These are phyloP conservation scores for Exsudoporus floridanus DNA, from an alignment of 1,284 basidiomycete species.

Conservation along the genomic window DNA sequence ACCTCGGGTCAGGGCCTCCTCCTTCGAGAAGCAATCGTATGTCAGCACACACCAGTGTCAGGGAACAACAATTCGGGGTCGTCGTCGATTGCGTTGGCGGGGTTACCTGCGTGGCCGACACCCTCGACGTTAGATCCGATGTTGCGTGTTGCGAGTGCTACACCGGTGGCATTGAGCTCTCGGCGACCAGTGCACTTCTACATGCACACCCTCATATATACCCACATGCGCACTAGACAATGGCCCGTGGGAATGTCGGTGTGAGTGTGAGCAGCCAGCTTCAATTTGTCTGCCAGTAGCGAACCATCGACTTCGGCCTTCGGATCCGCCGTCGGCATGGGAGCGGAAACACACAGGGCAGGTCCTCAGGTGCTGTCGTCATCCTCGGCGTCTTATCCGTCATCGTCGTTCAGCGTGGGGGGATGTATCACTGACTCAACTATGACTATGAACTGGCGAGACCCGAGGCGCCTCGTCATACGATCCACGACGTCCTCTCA, in stretches of 20 bases:
- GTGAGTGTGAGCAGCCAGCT: conserved; percentile 24
- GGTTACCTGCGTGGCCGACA: conserved; percentile 34
- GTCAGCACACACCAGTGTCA: conserved; percentile 20
- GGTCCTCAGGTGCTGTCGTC: conserved; percentile 24
- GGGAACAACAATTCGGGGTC: conserved; percentile 13
- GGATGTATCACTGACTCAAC: conserved; percentile 21
- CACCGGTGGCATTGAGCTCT: conserved; percentile 34
- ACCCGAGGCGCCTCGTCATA: conserved; percentile 18
- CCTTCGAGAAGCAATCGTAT: conserved; percentile 19
- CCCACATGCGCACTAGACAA: conserved; percentile 17
- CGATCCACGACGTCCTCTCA: conserved; percentile 25
- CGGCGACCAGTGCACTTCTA: conserved; percentile 9
- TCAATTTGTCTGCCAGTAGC: conserved; percentile 29
- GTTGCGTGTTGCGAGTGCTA: conserved; percentile 34
- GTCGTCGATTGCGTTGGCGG: conserved; percentile 28
- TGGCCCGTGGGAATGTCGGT: conserved; percentile 8
- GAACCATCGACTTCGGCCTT: conserved; percentile 26
- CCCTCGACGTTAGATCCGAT: conserved; percentile 33
- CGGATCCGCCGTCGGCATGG: neutral
- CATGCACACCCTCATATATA: conserved; percentile 16
- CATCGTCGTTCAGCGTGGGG: conserved; percentile 18
- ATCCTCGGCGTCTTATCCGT: conserved; percentile 16
- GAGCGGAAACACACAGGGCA: conserved; percentile 14
- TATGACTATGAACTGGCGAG: conserved; percentile 27
- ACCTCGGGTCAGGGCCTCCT: conserved; percentile 21